Base-by-base conservation (phyloP, 139 green algal genomes). In the Auxenochlorella pyrenoidosa region DNA sequence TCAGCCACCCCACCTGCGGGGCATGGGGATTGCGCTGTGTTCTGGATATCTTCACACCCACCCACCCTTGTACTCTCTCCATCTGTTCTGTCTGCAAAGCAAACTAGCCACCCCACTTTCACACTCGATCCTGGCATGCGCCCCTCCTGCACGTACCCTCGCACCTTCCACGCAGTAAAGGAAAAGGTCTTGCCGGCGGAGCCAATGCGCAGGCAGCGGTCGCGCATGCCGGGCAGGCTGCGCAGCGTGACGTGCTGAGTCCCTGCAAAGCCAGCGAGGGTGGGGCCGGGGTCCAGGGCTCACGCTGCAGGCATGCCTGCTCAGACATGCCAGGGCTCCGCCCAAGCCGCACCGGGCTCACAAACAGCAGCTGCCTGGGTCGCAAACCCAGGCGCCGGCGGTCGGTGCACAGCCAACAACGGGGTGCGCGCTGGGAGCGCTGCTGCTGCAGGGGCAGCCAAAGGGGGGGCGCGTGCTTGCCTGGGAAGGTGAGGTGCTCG, bases 111-210 rank as follows among this genome's bases (percentile, higher is more conserved):
- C n/a, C n/a, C n/a, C n/a, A n/a, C n/a, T n/a, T n/a, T n/a, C n/a
- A n/a, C 30, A 40, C 28, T 34, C 21, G n/a, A 76, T 44, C 28
- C 30, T 34, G 28, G 28, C n/a, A 6, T 34, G 70, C 70, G 34
- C 70, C 30, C 70, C 28, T 5, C 16, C 32, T 10, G 8, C 47
- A 54, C 47, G 8, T 10, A 54, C 47, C 54, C 24, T 8, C 71
- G 6, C 40, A 97, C 94, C 95, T 98, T 98, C 94, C 95, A 98
- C 0, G 92, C 93, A 4, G 95, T 98, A 87, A 98, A 95, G 36
- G 84, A 93, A 85, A 98, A 98, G 18, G 95, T 98, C 90, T 98
- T 98, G 70, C 94, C 95, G 0, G 95, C 95, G 40, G 89, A 95
- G 2, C 94, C 94, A 68, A 97, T 93, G 22, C 95, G 89, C 12